These are phyloP conservation scores for Ophiostoma tasmaniense DNA, from an alignment of 2,329 filamentous ascomycete species.

Conservation along the genomic window DNA sequence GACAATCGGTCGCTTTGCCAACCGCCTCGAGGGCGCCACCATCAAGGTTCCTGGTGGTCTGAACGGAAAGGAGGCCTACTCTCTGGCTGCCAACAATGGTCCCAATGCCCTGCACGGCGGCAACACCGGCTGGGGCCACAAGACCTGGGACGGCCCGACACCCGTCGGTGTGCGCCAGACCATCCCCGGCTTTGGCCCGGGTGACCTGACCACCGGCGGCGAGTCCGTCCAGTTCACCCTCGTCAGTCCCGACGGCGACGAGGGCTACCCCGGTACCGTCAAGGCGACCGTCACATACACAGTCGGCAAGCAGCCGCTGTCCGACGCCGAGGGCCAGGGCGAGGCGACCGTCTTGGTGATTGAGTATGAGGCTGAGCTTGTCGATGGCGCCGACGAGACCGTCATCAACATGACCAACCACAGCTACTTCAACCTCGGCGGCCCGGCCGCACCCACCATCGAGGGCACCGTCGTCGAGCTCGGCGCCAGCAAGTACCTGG, in stretches of 20 bases:
- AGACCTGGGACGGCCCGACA: constrained; percentile 63
- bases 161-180: constrained; percentile 41
- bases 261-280: constrained; percentile 83
- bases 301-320: constrained; percentile 55
- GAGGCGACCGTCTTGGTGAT: constrained; percentile 67
- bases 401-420: constrained; percentile 93
- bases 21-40: constrained; percentile 66
- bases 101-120: constrained; percentile 70
- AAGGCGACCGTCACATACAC: constrained; percentile 72
- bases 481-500: constrained; percentile 56
- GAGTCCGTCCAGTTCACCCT: constrained; percentile 60
- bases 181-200: constrained; percentile 40
- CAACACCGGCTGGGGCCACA: constrained; percentile 70
- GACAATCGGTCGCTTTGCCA: constrained; percentile 79
- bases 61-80: constrained; percentile 59
- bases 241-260: constrained; percentile 69
- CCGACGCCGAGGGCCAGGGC: constrained; percentile 31
- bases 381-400: constrained; percentile 77
- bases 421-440: constrained; percentile 56
- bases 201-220: constrained; percentile 47
- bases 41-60: constrained; percentile 49
- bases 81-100: constrained; percentile 66
- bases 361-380: constrained; percentile 81
- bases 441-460: constrained; percentile 34
- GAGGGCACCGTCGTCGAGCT: constrained; percentile 60